These are phyloP conservation scores for Dentipellis fragilis DNA, from an alignment of 768 basidiomycete species.

Conservation along the genomic window DNA sequence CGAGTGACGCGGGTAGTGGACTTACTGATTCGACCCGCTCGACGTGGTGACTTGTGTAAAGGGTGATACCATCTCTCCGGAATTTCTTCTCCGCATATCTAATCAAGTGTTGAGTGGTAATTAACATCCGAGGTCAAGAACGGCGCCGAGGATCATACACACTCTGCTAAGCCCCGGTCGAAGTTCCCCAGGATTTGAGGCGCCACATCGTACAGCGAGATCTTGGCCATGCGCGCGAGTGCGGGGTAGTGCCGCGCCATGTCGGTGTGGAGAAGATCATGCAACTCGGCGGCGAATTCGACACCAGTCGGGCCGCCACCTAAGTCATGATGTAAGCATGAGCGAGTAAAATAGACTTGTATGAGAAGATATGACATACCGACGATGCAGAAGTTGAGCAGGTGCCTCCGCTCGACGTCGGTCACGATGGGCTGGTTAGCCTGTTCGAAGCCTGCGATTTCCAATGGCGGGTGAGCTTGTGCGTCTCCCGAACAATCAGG, in stretches of 20 bases:
- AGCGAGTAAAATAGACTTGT: background rate
- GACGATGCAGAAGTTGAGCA: conserved; percentile 83
- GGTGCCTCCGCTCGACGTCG: conserved; percentile 60
- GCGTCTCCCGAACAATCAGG: background rate
- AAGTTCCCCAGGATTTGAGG: conserved; percentile 67
- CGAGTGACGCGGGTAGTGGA: background rate
- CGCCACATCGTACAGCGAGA: conserved; percentile 78
- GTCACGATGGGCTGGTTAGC: conserved; percentile 73
- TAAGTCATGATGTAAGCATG: conserved; percentile 15
- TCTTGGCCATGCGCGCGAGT: conserved; percentile 53
- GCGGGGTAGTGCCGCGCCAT: conserved; percentile 50
- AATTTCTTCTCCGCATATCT: conserved; percentile 67
- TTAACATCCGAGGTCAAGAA: conserved; percentile 1
- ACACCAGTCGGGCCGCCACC: conserved; percentile 75
- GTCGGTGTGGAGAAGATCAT: conserved; percentile 67
- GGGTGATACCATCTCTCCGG: conserved; percentile 61
- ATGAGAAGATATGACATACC: conserved; percentile 32
- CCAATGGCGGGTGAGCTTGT: background rate
- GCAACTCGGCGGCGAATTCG: conserved; percentile 76
- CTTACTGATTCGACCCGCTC: conserved; percentile 52
- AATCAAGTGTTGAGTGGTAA: background rate
- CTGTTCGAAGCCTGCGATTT: conserved; percentile 58
- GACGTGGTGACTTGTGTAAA: conserved; percentile 67
- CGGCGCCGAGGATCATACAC: conserved; percentile 12
- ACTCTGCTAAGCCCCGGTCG: conserved; percentile 57